These are phyloP conservation scores for Oryza glumipatula DNA, from an alignment of 176 grass and related monocot genomes.

Conservation along the genomic window DNA sequence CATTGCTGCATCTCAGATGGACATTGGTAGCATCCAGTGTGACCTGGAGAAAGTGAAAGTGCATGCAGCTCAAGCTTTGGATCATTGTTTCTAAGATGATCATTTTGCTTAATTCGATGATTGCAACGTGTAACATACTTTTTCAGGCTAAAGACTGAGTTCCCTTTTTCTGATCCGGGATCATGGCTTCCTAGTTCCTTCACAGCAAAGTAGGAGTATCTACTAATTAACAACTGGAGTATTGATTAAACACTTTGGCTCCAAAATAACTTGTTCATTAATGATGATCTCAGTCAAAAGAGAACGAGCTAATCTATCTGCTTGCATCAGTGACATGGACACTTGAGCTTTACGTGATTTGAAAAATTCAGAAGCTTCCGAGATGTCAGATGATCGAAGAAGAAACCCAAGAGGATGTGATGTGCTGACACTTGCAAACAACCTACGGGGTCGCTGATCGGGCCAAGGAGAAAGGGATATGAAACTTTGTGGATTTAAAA, in stretches of 20 bases:
- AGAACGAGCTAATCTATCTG: background rate
- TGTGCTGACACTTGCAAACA: slow-evolving; percentile 22
- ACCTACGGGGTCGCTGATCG: background rate
- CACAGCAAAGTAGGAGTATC: slow-evolving; percentile 2
- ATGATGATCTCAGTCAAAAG: slow-evolving; percentile 20
- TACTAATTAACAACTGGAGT: background rate
- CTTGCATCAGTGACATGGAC: background rate
- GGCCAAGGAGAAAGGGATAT: background rate
- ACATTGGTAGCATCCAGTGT: background rate
- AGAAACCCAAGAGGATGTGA: background rate
- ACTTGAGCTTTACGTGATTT: background rate
- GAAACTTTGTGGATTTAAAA: background rate
- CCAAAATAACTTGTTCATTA: slow-evolving; percentile 1
- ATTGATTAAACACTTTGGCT: background rate
- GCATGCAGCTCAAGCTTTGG: background rate
- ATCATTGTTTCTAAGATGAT: background rate
- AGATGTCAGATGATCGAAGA: background rate
- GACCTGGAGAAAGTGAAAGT: background rate
- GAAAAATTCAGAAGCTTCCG: slow-evolving; percentile 14
- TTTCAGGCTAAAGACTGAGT: background rate
- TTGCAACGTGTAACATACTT: background rate
- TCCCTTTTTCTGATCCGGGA: background rate
- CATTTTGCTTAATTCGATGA: too few relatives aligned
- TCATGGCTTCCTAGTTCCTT: slow-evolving; percentile 28
- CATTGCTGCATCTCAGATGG: background rate